Base-by-base conservation (phyloP, 371 early-diverging fungal genomes). In the Ecytonucleospora hepatopenaei region DNA sequence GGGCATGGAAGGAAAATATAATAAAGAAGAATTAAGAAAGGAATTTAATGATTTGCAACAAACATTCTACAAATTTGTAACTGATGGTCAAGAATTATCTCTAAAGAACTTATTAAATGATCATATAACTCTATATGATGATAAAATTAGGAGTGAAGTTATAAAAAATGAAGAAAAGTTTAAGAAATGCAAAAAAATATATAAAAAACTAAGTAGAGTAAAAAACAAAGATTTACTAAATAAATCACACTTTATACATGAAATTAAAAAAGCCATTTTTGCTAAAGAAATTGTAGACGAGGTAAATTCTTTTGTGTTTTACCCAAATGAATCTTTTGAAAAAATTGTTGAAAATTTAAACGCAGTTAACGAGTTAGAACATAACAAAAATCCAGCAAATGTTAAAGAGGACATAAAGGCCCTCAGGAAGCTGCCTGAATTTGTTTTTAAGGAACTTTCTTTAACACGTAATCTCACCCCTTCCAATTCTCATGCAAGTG, bases 391-490 rank as follows among this genome's bases (percentile, higher is more conserved):
- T 40, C 8, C 8, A 12, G 8, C 40, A 12, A 26, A 8, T 21
- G 53, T 51, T 4, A 51, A 51, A 19, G 21, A 51, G 4, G 53
- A 51, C 26, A 15, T 51, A 4, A 24, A 51, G 8, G 5, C 26
- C 8, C 53, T 51, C 12, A 51, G 53, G 26, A 51, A 51, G 53
- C 17, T 51, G 21, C 53, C 53, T 15, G 53, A 51, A 51, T 51
- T 51, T 26, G 26, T 26, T 8, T 24, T 24, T 19, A 51, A 24
- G 26, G 53, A 51, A 8, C 15, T 24, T 8, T 8, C 4, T 19
- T 8, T 51, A 8, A 51, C 53, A 17, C 4, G 53, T 4, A 51
- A 51, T 26, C 26, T 51, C 23, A 51, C 53, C 5, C 53, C 15
- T 5, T 21, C 23, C 26, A 24, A 15, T 26, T 51, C 53, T 51